phyloP scores from a whole-genome alignment of 1,284 basidiomycete genomes.

The Coriolopsis trogii region DNA sequence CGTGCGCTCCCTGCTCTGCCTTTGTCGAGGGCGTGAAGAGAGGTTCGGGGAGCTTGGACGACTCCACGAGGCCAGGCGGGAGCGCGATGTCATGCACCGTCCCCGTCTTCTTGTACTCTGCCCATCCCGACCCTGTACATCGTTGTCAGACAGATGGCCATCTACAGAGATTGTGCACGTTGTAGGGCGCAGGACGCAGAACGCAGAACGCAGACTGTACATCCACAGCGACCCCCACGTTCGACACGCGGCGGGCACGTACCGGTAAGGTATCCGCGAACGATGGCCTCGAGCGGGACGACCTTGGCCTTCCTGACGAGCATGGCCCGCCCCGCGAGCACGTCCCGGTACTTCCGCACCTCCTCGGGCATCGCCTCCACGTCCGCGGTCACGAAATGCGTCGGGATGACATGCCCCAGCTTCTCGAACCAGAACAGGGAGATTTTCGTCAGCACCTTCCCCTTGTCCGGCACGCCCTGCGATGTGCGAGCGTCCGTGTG shows the following conservation, averaged over 20 bases:
- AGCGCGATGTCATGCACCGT: constrained; percentile 90
- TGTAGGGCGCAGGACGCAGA: too few species aligned
- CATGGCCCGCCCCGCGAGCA: constrained; percentile 88
- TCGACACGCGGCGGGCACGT: constrained; percentile 23
- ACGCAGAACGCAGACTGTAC: too few species aligned
- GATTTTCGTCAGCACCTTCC: constrained; percentile 86
- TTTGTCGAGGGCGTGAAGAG: constrained; percentile 98
- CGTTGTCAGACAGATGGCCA: too few species aligned
- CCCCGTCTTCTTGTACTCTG: constrained; percentile 87
- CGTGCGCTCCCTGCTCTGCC: constrained; percentile 92
- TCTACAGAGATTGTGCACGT: too few species aligned
- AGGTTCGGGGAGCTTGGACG: constrained; percentile 79
- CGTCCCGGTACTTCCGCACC: constrained; percentile 67
- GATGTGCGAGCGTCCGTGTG: too few species aligned
- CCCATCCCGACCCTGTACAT: constrained; percentile 88
- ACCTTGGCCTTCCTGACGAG: constrained; percentile 91
- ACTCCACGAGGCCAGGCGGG: constrained; percentile 83
- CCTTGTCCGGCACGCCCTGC: constrained; percentile 94
- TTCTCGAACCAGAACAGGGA: constrained; percentile 97
- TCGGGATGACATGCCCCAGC: constrained; percentile 77
- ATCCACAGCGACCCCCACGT: too few species aligned
- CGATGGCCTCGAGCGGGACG: constrained; percentile 95
- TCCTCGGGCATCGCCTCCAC: constrained; percentile 77
- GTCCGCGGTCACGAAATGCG: constrained; percentile 82
- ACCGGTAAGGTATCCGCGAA: constrained; percentile 96